Evolutionary conservation across 2,329 filamentous ascomycete genomes (phyloP).

Genomic region (Ophiocordyceps sinensis): DNA sequence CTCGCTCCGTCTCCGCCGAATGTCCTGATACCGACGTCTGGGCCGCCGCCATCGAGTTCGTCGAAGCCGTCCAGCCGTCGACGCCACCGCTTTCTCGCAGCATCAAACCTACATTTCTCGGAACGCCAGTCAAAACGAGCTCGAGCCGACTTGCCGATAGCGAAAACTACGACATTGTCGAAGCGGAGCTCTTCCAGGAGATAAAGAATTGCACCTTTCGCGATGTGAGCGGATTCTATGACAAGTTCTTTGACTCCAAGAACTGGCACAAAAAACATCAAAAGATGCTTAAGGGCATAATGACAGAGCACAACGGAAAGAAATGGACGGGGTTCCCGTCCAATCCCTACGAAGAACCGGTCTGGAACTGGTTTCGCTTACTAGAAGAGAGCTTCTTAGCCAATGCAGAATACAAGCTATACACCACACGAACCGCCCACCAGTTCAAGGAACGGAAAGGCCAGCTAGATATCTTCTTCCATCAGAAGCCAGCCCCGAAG

Average conservation of each 20-base stretch:
- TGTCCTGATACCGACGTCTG: too few species aligned
- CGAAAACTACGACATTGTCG: conserved; percentile 2
- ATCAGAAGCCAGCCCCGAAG: conserved; percentile 1
- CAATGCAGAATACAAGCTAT: background rate
- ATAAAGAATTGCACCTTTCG: conserved; percentile 6
- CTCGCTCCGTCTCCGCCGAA: too few species aligned
- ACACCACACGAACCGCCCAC: background rate
- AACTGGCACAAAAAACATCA: conserved; percentile 4
- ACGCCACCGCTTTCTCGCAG: too few species aligned
- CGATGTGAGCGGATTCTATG: conserved; percentile 5
- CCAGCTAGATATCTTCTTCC: conserved; percentile 10
- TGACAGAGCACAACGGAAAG: conserved; percentile 5
- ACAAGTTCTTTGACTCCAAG: conserved; percentile 6
- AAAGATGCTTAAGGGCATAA: conserved; percentile 1
- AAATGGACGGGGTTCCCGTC: conserved; percentile 5
- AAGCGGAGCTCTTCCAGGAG: conserved; percentile 4
- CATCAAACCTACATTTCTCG: too few species aligned
- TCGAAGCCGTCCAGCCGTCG: too few species aligned
- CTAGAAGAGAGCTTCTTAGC: background rate
- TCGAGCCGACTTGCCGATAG: conserved; percentile 4
- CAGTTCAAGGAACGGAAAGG: conserved; percentile 9
- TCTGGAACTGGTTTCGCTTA: background rate
- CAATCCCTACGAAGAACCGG: conserved; percentile 2
- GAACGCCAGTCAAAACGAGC: conserved; percentile 3
- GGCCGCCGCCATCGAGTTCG: too few species aligned